Percentiles rank a stretch among this genome's conserved stretches.
phyloP scores from a whole-genome alignment of 2,329 filamentous ascomycete genomes.

The Colletotrichum tabaci region DNA sequence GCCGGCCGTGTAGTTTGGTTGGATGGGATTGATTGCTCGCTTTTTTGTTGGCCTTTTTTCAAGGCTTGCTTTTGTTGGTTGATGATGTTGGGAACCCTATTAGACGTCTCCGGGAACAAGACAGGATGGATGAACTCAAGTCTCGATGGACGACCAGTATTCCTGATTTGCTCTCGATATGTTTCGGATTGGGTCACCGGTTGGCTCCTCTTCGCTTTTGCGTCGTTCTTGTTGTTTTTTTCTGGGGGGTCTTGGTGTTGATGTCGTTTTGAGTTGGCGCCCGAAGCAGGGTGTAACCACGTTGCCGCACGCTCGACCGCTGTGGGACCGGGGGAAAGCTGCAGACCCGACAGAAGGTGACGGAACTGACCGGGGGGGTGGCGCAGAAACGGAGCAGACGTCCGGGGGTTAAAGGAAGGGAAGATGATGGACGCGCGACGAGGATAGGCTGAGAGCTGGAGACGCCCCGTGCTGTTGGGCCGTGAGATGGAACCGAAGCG shows the following conservation, averaged over 20 bases:
- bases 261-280: constrained; percentile 37
- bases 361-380: constrained; percentile 27
- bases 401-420: constrained; percentile 15
- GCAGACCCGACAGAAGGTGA: constrained; percentile 26
- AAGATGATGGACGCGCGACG: not conserved
- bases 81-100: not conserved
- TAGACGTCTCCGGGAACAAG: not conserved
- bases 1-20: not conserved
- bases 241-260: not conserved
- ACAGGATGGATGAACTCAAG: not conserved
- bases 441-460: not conserved
- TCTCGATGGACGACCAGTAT: not conserved
- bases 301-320: constrained; percentile 20
- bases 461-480: constrained; percentile 13
- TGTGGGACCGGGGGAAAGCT: constrained; percentile 17
- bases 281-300: constrained; percentile 31
- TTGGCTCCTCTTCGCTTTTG: not conserved
- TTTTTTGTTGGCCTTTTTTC: constrained; percentile 14
- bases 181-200: constrained; percentile 34
- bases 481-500: constrained; percentile 1
- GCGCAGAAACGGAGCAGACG: constrained; percentile 30
- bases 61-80: not conserved
- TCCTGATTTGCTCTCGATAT: constrained; percentile 3
- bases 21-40: not conserved
- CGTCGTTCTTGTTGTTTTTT: not conserved